Base-by-base conservation (phyloP, 2,329 filamentous ascomycete genomes). In the Sclerotinia minor region DNA sequence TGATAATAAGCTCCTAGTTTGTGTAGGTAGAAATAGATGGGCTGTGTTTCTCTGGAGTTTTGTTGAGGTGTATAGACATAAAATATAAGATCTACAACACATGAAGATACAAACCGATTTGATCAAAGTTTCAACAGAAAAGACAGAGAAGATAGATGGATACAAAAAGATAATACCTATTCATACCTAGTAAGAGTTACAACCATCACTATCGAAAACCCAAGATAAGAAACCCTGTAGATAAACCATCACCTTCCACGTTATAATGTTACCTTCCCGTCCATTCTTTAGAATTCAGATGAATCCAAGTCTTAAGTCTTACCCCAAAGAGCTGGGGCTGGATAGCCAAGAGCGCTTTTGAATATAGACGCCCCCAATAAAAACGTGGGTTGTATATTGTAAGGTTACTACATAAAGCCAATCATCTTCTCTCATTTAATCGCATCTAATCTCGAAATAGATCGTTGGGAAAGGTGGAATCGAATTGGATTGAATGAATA, bases 401-500 rank as follows among this genome's bases (percentile, higher is more conserved):
- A n/a, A n/a, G n/a, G n/a, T n/a, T n/a, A 2, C n/a, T 53, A 49
- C 7, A 26, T 21, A 13, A 26, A 44, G 4, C 54, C 64, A 66
- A 66, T 60, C 21, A 60, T 26, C 44, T 44, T 24, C 35, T 11
- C 21, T 35, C 32, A 50, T 29, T 59, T 17, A 59, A 32, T 54
- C 64, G 60, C 66, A 55, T 65, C 45, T 41, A 49, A 55, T 65
- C 67, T 66, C 68, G 58, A 69, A 69, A 69, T 68, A 69, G 68
- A 68, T 52, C 24, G 15, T 44, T 38, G n/a, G 38, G 49, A 59
- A 63, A 45, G 29, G 50, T 38, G 54, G 52, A 58, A 65, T 66
- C 57, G 55, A 45, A 64, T 38, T 49, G 52, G 47, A 65, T 35
- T 9, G 32, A 35, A 35, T 35, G 32, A 35, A 6, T 35, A 29